Conservation (phyloP, 305 asterid genomes). For the Fraxinus xanthoxyloides region DNA sequence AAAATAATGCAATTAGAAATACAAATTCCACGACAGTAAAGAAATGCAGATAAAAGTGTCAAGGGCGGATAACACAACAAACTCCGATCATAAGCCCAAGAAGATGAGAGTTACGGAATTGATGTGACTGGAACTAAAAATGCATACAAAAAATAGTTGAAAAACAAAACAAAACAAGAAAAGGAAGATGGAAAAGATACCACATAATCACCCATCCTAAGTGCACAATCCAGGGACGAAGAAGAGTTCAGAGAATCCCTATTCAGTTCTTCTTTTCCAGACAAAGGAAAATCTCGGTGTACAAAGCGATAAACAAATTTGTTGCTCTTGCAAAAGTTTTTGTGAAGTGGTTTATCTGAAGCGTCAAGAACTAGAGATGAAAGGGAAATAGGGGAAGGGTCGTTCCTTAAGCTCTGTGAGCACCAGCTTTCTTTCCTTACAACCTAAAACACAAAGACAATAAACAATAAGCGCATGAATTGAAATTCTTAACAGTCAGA, state of each 20-base stretch:
- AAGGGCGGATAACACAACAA: conserved; percentile 4
- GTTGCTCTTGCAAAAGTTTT: conserved; percentile 36
- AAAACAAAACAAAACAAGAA: conserved; percentile 10
- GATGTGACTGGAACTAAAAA: conserved; percentile 12
- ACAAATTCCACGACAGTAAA: conserved; percentile 7
- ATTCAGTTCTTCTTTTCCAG: conserved; percentile 33
- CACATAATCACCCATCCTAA: conserved; percentile 91
- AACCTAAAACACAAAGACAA: conserved; percentile 41
- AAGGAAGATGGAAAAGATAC: conserved; percentile 39
- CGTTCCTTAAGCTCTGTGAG: conserved; percentile 50
- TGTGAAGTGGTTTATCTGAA: conserved; percentile 42
- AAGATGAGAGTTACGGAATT: not conserved
- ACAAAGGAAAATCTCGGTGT: conserved; percentile 38
- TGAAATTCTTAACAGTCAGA: conserved; percentile 23
- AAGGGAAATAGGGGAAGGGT: conserved; percentile 38
- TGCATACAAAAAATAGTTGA: conserved; percentile 14
- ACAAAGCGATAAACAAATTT: conserved; percentile 68
- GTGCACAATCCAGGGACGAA: conserved; percentile 42
- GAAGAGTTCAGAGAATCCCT: conserved; percentile 38
- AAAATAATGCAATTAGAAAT: conserved; percentile 8
- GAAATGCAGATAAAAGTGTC: conserved; percentile 15
- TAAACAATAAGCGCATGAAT: conserved; percentile 8
- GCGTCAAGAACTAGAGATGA: conserved; percentile 69
- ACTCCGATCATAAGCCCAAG: not conserved
- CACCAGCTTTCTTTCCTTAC: conserved; percentile 64